These are phyloP conservation scores for Irpex rosettiformis DNA, from an alignment of 1,284 basidiomycete species.

Conservation along the genomic window DNA sequence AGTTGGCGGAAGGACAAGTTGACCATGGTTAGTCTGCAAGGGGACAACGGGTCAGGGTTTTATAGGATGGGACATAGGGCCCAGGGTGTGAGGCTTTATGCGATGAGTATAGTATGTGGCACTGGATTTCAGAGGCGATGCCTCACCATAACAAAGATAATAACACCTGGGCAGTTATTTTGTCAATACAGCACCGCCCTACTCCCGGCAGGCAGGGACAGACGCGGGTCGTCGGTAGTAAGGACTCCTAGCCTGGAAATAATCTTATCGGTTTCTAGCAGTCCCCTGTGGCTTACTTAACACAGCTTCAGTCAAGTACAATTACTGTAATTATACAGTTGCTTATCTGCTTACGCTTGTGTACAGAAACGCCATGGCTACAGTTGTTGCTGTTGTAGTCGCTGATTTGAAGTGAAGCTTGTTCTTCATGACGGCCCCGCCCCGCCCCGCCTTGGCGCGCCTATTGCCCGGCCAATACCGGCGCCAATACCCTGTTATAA, in stretches of 20 bases:
- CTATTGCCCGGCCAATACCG: not conserved
- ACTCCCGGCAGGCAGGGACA: no score
- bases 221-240: not conserved
- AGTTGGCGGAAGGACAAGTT: not conserved
- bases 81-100: no score
- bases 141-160: not conserved
- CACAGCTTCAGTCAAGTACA: not conserved
- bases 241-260: not conserved
- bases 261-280: not conserved
- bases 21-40: not conserved
- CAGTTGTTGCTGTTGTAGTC: not conserved
- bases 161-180: not conserved
- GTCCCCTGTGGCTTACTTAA: no score
- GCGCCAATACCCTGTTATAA: no score
- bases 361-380: not conserved
- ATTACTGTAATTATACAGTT: not conserved
- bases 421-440: not conserved
- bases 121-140: not conserved
- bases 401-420: not conserved
- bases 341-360: not conserved
- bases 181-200: not conserved
- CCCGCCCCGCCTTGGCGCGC: not conserved
- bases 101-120: no score
- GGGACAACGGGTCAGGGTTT: not conserved
- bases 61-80: not conserved